Base-by-base conservation (phyloP, 1,284 basidiomycete genomes). In the Pisolithus thermaeus region DNA sequence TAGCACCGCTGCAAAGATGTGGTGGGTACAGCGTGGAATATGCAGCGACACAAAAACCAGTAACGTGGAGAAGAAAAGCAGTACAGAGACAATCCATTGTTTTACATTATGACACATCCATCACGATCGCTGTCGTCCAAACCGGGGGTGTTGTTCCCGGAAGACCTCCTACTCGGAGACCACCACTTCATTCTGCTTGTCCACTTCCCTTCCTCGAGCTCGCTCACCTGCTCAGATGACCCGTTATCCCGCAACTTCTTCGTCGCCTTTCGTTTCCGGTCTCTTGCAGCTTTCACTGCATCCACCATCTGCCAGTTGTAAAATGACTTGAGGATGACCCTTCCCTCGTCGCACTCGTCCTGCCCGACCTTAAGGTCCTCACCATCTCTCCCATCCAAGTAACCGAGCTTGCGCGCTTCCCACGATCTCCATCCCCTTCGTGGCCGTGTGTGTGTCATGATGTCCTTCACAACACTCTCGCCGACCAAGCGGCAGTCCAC, bases 231-330 rank as follows among this genome's bases (percentile, higher is more conserved):
- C 53, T 58, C 67, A 42, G 58, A 63, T 22, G 70, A 73, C 25
- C 69, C 51, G 16, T 68, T 36, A 52, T 70, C 76, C 42, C 65
- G 70, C 9, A 65, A 66, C 53, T 78, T 71, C 58, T 74, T 71
- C 45, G 72, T 66, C 37, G 70, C 60, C 64, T 73, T 79, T 55
- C 75, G 73, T 52, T 77, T 69, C 70, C 81, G 84, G 73, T 84
- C 83, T 60, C 84, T 73, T 51, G 75, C 77, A 32, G 75, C 72
- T 51, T 76, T 75, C 51, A 89, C 84, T 1, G 80, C 78, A 62
- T 88, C 88, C 23, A 92, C 89, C 14, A 79, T 83, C 72, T 88
- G 85, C 91, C 91, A 94, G 49, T 84, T 83, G 70, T 88, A 88
- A 63, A 92, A 94, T 30, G 85, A 84, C 79, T 92, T 92, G 55